Base-by-base conservation (phyloP, 768 basidiomycete genomes). In the Ramaria sp. region DNA sequence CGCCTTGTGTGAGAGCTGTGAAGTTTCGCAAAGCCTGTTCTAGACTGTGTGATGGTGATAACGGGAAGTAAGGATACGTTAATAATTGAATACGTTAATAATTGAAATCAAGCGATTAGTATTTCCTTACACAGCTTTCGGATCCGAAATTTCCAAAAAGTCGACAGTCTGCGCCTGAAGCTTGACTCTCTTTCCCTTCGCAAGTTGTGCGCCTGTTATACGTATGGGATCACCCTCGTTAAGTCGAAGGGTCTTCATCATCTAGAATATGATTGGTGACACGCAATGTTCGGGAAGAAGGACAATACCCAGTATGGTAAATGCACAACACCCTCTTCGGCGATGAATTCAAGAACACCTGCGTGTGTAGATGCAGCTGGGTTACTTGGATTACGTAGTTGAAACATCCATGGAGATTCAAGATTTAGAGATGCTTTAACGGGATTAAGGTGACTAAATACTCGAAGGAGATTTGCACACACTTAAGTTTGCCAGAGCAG, bases 331-430 rank as follows among this genome's bases (percentile, higher is more conserved):
- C 96, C 96, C 67, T 98, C 95, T 55, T 96, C 86, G 2, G 96
- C 95, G 60, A 97, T 97, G 69, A 99, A 99, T 65, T 99, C 96
- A 27, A 99, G 79, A 25, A 99, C 96, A 73, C 96, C 96, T 1
- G 88, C 89, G 65, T 99, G 91, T 1, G 96, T 98, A 20, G 79
- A 93, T 52, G 79, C 87, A 32, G 81, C 88, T 50, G 77, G 75
- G 70, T 86, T 94, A 72, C 71, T 48, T 0, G 96, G 95, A 69
- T 98, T 98, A 48, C 89, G 85, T 50, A 99, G 75, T 59, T 95
- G 85, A 67, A 99, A 99, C 75, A 88, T 91, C 94, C 94, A 96
- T 0, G 96, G 96, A 0, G 78, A 76, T 57, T 90, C 85, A 42
- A 99, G 75, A 62, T 99, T 94, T 48, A 98, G 78, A 37, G 78